Evolutionary conservation across 345 rosid genomes (phyloP).

Genomic region (Bruguiera gymnorhiza): DNA sequence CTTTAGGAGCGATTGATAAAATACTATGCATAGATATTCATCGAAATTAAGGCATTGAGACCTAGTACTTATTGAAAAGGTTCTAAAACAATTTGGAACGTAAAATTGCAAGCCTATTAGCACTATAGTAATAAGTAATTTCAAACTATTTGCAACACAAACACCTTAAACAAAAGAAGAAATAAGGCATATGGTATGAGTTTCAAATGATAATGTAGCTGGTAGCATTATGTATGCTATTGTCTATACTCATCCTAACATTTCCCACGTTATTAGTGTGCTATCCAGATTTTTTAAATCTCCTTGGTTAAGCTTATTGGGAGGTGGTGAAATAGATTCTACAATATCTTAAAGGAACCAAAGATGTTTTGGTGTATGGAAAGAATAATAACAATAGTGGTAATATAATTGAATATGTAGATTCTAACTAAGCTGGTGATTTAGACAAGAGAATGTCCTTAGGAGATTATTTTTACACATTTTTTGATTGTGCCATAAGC

Average conservation of each 20-base stretch:
- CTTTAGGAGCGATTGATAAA: not conserved
- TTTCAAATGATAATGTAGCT: not conserved
- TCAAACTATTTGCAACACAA: not conserved
- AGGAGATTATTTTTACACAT: not conserved
- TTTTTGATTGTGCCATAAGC: not conserved
- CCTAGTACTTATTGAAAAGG: not conserved
- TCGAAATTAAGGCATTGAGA: not conserved
- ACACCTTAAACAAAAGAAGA: not conserved
- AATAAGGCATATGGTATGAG: not conserved
- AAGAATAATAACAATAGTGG: too few species aligned
- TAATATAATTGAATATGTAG: not conserved
- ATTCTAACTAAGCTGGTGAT: not conserved
- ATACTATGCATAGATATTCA: not conserved
- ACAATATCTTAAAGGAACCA: not conserved
- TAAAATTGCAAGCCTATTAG: not conserved
- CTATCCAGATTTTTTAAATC: not conserved
- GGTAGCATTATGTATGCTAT: constrained; percentile 5
- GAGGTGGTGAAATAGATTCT: not conserved
- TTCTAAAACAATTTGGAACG: not conserved
- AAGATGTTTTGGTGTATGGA: too few species aligned
- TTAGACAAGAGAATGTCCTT: not conserved
- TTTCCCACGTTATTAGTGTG: too few species aligned
- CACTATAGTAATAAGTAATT: not conserved
- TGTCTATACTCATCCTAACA: not conserved
- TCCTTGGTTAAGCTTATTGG: not conserved